phyloP scores from a whole-genome alignment of 2,329 filamentous ascomycete species.

The Fusarium incarnatum region DNA sequence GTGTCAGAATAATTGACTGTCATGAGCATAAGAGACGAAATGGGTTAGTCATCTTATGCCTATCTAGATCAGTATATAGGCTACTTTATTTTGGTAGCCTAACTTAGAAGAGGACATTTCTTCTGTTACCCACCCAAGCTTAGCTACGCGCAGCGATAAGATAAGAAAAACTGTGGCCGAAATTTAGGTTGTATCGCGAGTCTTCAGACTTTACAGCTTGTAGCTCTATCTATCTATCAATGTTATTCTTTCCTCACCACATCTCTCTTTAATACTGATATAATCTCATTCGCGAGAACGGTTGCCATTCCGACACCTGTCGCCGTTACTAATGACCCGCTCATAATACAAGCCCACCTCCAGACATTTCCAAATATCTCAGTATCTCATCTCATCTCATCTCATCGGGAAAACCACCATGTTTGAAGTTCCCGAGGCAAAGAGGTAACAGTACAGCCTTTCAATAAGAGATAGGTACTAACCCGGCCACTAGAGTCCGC shows the following conservation, averaged over 20 bases:
- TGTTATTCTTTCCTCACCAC: constrained; percentile 8
- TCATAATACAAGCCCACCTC: constrained; percentile 2
- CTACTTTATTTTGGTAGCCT: too few species aligned
- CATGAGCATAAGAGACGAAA: too few species aligned
- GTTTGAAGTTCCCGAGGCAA: constrained; percentile 50
- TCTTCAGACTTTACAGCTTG: constrained; percentile 6
- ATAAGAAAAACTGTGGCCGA: constrained; percentile 37
- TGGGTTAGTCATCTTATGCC: too few species aligned
- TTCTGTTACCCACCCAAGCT: neutral
- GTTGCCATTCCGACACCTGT: neutral
- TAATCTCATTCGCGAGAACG: neutral
- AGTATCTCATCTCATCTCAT: neutral
- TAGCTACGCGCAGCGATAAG: constrained; percentile 38
- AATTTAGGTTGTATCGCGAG: constrained; percentile 38
- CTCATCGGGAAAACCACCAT: constrained; percentile 30
- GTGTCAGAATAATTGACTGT: too few species aligned
- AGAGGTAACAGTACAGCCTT: constrained; percentile 44
- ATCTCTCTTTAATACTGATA: neutral
- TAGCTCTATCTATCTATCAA: neutral
- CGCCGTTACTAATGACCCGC: neutral
- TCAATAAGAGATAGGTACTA: neutral
- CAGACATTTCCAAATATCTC: neutral
- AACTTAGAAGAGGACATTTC: too few species aligned
- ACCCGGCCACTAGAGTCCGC: constrained; percentile 58
- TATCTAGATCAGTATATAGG: too few species aligned